Percentiles rank a stretch among this genome's conserved stretches.
phyloP scores from a whole-genome alignment of 306 rosid genomes.

The Rosa rugosa region DNA sequence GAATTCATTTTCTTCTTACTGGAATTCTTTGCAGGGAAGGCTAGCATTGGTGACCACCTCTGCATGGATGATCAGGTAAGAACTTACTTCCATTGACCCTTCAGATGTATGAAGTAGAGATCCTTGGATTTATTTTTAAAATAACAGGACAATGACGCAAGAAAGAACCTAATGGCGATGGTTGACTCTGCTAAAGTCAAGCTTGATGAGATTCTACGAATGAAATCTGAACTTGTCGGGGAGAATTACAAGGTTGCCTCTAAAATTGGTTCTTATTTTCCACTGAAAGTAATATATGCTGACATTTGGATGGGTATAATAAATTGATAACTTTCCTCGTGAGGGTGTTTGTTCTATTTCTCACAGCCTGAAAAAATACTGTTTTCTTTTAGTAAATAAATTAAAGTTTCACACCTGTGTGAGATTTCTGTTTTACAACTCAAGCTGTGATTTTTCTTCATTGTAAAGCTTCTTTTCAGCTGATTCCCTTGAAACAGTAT shows the following conservation, averaged over 20 bases:
- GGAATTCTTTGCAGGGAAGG: constrained; percentile 40
- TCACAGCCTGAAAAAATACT: not conserved
- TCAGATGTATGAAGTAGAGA: constrained; percentile 26
- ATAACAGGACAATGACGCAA: constrained; percentile 54
- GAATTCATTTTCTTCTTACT: constrained; percentile 2
- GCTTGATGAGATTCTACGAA: constrained; percentile 51
- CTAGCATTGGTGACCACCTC: constrained; percentile 32
- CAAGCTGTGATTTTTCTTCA: not conserved
- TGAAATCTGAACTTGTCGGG: constrained; percentile 50
- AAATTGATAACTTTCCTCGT: not conserved
- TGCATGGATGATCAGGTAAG: constrained; percentile 43
- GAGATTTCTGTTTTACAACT: constrained; percentile 13
- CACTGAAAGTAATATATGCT: constrained; percentile 8
- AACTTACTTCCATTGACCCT: constrained; percentile 24
- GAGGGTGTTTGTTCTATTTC: not conserved
- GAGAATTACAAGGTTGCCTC: constrained; percentile 62
- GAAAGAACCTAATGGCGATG: constrained; percentile 42
- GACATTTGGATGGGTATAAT: constrained; percentile 11
- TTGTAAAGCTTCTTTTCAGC: not conserved
- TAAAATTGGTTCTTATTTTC: constrained; percentile 18
- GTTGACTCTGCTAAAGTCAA: constrained; percentile 69
- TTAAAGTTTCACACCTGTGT: not conserved
- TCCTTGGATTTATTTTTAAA: constrained; percentile 29
- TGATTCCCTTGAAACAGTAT: not conserved
- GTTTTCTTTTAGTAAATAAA: not conserved